A percentile compares a stretch with the other conserved stretches of the same genome.
These are phyloP conservation scores for Serendipita indica DNA, from an alignment of 768 basidiomycete genomes.

Conservation along the genomic window DNA sequence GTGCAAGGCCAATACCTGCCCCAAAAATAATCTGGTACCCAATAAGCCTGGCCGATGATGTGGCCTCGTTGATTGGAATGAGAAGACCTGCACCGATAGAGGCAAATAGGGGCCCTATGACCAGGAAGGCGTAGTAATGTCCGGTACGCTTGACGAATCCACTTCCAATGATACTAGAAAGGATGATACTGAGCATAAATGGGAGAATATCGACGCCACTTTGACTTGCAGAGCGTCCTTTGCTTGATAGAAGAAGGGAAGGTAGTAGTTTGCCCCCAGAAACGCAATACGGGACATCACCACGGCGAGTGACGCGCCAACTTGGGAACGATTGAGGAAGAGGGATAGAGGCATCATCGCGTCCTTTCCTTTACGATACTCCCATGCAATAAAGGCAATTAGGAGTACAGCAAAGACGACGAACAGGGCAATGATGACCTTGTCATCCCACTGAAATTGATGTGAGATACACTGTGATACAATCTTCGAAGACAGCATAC, in stretches of 20 bases:
- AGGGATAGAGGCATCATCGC: slow-evolving; percentile 25
- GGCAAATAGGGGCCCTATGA: slow-evolving; percentile 22
- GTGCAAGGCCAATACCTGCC: slow-evolving; percentile 22
- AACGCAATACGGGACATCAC: slow-evolving; percentile 16
- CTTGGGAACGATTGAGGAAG: slow-evolving; percentile 19
- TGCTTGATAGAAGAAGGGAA: slow-evolving; percentile 19
- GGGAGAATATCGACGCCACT: slow-evolving; percentile 24
- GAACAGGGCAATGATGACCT: slow-evolving; percentile 21
- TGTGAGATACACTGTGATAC: neutral
- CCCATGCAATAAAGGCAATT: slow-evolving; percentile 22
- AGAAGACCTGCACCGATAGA: slow-evolving; percentile 25
- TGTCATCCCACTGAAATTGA: slow-evolving; percentile 29
- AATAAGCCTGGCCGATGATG: slow-evolving; percentile 18
- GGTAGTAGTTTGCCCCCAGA: neutral
- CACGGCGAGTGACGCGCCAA: slow-evolving; percentile 19
- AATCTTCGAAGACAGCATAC: neutral
- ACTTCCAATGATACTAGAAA: slow-evolving; percentile 19
- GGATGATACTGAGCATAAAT: slow-evolving; percentile 20
- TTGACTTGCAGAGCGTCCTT: slow-evolving; percentile 21
- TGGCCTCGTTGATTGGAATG: slow-evolving; percentile 21
- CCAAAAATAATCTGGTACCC: slow-evolving; percentile 27
- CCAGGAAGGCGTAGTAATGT: slow-evolving; percentile 26
- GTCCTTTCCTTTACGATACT: slow-evolving; percentile 21
- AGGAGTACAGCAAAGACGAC: slow-evolving; percentile 20
- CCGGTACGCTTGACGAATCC: slow-evolving; percentile 21